Conservation (phyloP, 129 eudicot genomes). For the Flaveria linearis region DNA sequence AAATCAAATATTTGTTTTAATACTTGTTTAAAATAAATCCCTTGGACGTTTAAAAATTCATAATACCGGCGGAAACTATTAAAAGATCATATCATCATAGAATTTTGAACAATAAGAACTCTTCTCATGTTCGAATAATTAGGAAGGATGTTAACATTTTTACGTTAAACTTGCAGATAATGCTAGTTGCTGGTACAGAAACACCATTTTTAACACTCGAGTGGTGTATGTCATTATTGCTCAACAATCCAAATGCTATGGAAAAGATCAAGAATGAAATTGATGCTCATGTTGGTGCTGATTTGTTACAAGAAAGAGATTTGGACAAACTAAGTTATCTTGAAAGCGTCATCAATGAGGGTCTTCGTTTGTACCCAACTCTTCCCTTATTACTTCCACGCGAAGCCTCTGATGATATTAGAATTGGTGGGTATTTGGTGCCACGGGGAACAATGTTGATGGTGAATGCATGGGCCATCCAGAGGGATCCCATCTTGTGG, state of each 20-base stretch:
- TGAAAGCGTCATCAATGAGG: not conserved
- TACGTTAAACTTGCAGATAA: not conserved
- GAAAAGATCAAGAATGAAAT: constrained; percentile 10
- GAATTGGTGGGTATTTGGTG: constrained; percentile 24
- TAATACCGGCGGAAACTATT: too few relatives aligned
- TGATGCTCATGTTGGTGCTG: not conserved
- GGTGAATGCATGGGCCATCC: not conserved
- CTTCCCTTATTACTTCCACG: constrained; percentile 15
- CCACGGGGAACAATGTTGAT: constrained; percentile 32
- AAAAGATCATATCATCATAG: too few relatives aligned
- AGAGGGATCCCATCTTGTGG: constrained; percentile 13
- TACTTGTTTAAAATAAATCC: too few relatives aligned
- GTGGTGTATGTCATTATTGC: constrained; percentile 33
- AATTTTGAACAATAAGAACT: not conserved
- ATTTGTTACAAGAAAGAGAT: not conserved
- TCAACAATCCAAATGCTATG: constrained; percentile 32
- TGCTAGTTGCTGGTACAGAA: not conserved
- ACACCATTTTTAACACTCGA: constrained; percentile 38
- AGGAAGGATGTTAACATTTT: not conserved
- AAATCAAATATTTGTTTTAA: too few relatives aligned
- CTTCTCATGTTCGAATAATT: too few relatives aligned
- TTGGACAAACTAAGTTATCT: not conserved
- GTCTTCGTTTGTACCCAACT: not conserved
- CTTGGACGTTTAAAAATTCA: too few relatives aligned
- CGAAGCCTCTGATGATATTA: constrained; percentile 23